phyloP scores from a whole-genome alignment of 192 early-diverging fungal genomes.

The Coemansia sp. region DNA sequence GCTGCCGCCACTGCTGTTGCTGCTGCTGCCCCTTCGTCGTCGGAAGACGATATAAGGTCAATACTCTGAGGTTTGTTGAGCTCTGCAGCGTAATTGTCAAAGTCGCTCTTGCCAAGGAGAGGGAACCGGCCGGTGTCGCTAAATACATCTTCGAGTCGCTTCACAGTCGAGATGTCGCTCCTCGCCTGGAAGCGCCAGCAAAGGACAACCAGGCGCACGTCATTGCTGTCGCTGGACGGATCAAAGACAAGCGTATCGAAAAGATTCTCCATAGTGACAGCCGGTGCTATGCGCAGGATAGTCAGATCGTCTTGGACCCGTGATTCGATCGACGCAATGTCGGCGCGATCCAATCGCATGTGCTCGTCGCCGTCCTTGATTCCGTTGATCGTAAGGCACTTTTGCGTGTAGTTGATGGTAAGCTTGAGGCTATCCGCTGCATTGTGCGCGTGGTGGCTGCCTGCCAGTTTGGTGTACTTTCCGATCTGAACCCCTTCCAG shows the following conservation, averaged over 20 bases:
- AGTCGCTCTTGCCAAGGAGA: slow-evolving; percentile 3
- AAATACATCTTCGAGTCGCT: slow-evolving; percentile 12
- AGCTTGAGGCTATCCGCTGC: slow-evolving; percentile 6
- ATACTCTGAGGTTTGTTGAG: slow-evolving; percentile 31
- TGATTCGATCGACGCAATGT: slow-evolving; percentile 29
- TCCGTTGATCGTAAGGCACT: slow-evolving; percentile 19
- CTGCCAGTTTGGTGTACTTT: slow-evolving; percentile 10
- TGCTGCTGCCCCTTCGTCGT: slow-evolving; percentile 20
- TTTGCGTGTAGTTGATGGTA: slow-evolving; percentile 16
- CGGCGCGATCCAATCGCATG: slow-evolving; percentile 16
- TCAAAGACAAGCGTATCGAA: slow-evolving; percentile 30
- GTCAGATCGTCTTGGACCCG: slow-evolving; percentile 6
- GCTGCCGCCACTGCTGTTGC: not conserved
- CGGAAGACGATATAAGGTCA: slow-evolving; percentile 37
- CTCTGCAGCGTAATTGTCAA: slow-evolving; percentile 18
- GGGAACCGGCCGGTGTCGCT: slow-evolving; percentile 3
- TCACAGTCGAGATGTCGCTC: not conserved
- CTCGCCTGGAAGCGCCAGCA: slow-evolving; percentile 11
- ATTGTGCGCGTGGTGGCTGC: slow-evolving; percentile 1
- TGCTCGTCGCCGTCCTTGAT: slow-evolving; percentile 17
- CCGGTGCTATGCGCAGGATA: slow-evolving; percentile 31
- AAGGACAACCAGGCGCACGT: slow-evolving; percentile 20
- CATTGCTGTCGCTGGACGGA: slow-evolving; percentile 21
- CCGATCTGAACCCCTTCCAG: slow-evolving; percentile 38
- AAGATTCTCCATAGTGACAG: slow-evolving; percentile 29